phyloP scores from a whole-genome alignment of 2,329 filamentous ascomycete species.

The Neonectria magnoliae region DNA sequence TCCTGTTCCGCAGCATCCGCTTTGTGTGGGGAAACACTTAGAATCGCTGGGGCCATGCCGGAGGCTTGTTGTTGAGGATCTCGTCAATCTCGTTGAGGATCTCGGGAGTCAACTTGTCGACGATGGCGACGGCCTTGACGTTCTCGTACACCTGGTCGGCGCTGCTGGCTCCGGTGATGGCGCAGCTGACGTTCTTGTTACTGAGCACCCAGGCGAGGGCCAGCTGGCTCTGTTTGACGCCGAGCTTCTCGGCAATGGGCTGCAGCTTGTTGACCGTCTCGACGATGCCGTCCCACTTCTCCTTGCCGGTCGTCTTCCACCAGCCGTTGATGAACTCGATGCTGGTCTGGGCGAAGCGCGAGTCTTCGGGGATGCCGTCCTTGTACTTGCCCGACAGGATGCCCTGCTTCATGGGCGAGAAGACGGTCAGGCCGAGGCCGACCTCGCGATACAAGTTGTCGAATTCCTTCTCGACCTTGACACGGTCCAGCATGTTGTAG shows the following conservation, averaged over 20 bases:
- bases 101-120: slow-evolving; percentile 67
- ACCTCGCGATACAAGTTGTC: slow-evolving; percentile 67
- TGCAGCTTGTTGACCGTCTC: slow-evolving; percentile 68
- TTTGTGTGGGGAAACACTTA: slow-evolving; percentile 21
- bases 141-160: slow-evolving; percentile 70
- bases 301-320: slow-evolving; percentile 61
- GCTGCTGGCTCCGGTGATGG: slow-evolving; percentile 69
- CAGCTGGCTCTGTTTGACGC: slow-evolving; percentile 64
- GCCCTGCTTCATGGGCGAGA: slow-evolving; percentile 66
- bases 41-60: slow-evolving; percentile 50
- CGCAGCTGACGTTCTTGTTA: slow-evolving; percentile 69
- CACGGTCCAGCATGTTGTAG: slow-evolving; percentile 71
- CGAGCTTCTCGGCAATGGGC: slow-evolving; percentile 72
- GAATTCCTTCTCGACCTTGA: slow-evolving; percentile 72
- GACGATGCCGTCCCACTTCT: slow-evolving; percentile 65
- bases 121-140: slow-evolving; percentile 60
- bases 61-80: slow-evolving; percentile 68
- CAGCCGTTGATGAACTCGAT: slow-evolving; percentile 66
- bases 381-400: slow-evolving; percentile 76
- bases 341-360: slow-evolving; percentile 65
- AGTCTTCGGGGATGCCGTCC: slow-evolving; percentile 67
- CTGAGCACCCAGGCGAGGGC: slow-evolving; percentile 71
- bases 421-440: slow-evolving; percentile 71
- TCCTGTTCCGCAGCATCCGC: background rate
- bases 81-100: slow-evolving; percentile 69